A percentile compares a stretch with the other conserved stretches of the same genome.
Conservation (phyloP, 1,284 basidiomycete species). For the Thelephora terrestris region DNA sequence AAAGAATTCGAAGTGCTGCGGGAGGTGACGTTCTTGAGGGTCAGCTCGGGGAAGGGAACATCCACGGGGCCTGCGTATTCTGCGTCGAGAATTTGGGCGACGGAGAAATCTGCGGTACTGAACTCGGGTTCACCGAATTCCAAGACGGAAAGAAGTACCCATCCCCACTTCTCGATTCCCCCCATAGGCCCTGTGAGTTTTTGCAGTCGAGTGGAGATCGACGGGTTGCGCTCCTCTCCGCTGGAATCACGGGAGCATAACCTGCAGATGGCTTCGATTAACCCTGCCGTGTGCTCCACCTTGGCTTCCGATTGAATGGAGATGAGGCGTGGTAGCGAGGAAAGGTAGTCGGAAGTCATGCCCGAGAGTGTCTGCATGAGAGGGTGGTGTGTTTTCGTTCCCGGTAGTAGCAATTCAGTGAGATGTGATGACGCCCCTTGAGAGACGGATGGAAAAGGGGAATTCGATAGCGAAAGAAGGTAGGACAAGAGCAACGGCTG, state of each 20-base stretch:
- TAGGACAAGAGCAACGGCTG: conserved; percentile 60
- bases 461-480: conserved; percentile 52
- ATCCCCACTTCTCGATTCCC: conserved; percentile 84
- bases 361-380: conserved; percentile 45
- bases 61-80: conserved; percentile 27
- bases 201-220: conserved; percentile 47
- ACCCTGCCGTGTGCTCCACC: conserved; percentile 53
- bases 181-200: conserved; percentile 73
- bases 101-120: conserved; percentile 34
- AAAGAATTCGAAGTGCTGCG: conserved; percentile 45
- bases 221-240: conserved; percentile 15
- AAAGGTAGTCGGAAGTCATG: conserved; percentile 52
- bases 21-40: conserved; percentile 53
- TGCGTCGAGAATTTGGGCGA: conserved; percentile 48
- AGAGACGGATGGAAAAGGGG: conserved; percentile 45
- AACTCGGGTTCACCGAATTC: conserved; percentile 54
- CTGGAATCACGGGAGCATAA: conserved; percentile 24
- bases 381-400: conserved; percentile 30
- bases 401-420: conserved; percentile 30
- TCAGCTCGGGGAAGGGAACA: conserved; percentile 46
- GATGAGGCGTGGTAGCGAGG: conserved; percentile 68
- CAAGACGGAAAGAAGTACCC: conserved; percentile 67
- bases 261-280: conserved; percentile 63
- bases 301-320: conserved; percentile 60
- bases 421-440: conserved; percentile 38